A percentile compares a stretch with the other conserved stretches of the same genome.
Conservation (phyloP, 495 filamentous ascomycete species). For the Usnea hakonensis region DNA sequence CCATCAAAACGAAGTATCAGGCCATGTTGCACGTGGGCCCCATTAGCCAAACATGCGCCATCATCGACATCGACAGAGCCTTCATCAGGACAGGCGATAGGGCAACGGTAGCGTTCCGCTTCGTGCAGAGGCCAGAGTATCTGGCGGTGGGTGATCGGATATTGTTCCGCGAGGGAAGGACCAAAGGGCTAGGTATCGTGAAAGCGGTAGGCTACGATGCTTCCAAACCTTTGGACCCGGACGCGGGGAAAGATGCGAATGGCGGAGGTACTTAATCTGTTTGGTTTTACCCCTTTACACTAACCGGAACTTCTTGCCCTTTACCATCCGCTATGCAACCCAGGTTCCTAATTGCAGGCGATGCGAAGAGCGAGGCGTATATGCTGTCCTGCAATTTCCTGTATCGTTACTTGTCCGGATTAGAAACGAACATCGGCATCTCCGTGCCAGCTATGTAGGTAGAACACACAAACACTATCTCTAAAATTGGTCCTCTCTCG, state of each 20-base stretch:
- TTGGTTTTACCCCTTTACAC: background rate
- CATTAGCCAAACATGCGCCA: slow-evolving; percentile 89
- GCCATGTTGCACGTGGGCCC: slow-evolving; percentile 98
- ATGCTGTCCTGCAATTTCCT: too few species aligned
- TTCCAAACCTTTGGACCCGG: slow-evolving; percentile 46
- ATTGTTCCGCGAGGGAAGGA: slow-evolving; percentile 88
- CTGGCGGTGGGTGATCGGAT: slow-evolving; percentile 80
- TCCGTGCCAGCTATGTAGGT: too few species aligned
- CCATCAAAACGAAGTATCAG: slow-evolving; percentile 95
- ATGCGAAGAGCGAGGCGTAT: too few species aligned
- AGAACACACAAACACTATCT: too few species aligned
- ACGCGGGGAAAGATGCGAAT: slow-evolving; percentile 26
- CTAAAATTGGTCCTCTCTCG: too few species aligned
- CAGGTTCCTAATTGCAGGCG: background rate
- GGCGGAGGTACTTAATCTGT: slow-evolving; percentile 10
- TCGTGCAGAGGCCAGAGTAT: slow-evolving; percentile 95
- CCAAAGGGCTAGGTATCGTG: slow-evolving; percentile 92
- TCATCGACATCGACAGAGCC: slow-evolving; percentile 95
- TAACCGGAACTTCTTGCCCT: background rate
- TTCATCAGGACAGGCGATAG: slow-evolving; percentile 92
- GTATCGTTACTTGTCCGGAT: too few species aligned
- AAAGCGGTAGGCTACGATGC: slow-evolving; percentile 85
- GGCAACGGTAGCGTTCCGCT: slow-evolving; percentile 85
- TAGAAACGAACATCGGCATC: too few species aligned
- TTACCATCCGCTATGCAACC: background rate